Evolutionary conservation across 768 basidiomycete genomes (phyloP).

Genomic region (Suillus brevipes): DNA sequence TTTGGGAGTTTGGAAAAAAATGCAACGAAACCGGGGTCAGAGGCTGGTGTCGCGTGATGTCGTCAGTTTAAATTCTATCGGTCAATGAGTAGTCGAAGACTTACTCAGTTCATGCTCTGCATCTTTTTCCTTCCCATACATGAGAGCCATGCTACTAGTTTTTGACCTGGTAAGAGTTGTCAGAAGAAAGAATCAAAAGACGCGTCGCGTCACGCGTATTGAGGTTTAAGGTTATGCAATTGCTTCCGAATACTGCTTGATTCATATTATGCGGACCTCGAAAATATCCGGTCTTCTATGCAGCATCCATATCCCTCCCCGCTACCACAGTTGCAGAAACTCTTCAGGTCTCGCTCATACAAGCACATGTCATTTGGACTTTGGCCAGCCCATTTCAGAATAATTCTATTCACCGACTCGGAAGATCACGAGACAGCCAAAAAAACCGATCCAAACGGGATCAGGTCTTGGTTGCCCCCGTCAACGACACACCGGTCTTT

Average conservation of each 20-base stretch:
- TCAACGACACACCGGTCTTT: no score
- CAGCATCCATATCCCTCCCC: no score
- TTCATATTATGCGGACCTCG: no score
- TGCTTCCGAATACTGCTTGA: slow-evolving; percentile 1
- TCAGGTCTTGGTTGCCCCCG: no score
- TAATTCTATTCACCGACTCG: neutral
- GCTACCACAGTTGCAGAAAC: no score
- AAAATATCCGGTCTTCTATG: no score
- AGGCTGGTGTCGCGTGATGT: slow-evolving; percentile 55
- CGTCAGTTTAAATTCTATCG: neutral
- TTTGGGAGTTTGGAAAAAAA: slow-evolving; percentile 63
- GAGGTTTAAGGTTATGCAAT: neutral
- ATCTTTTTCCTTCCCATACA: slow-evolving; percentile 66
- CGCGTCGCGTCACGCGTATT: slow-evolving; percentile 1
- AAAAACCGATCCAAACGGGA: neutral
- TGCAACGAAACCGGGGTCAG: slow-evolving; percentile 78
- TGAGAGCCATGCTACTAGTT: slow-evolving; percentile 44
- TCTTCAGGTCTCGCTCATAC: neutral
- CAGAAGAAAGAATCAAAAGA: neutral
- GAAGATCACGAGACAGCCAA: neutral
- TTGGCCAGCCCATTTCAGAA: neutral
- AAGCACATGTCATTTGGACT: neutral
- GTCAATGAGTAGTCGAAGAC: neutral
- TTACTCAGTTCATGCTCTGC: slow-evolving; percentile 35
- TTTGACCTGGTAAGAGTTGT: neutral